Percentiles rank a stretch among this genome's conserved stretches.
Conservation (phyloP, 225 moss, liverwort and hornwort species). For the Marchantia polymorpha region DNA sequence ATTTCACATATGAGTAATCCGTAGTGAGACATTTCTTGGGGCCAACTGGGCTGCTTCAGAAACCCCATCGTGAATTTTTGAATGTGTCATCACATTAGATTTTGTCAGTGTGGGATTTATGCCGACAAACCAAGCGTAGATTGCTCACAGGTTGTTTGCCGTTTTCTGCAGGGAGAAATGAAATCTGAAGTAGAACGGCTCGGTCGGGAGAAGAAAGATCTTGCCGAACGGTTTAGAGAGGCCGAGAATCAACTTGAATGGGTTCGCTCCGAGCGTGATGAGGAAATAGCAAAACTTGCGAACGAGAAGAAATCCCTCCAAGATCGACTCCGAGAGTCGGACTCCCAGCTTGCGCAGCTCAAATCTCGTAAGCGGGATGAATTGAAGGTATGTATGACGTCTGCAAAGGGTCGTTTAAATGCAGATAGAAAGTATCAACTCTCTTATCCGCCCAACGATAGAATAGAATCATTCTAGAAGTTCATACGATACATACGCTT, state of each 20-base stretch:
- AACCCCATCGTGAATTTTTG: background rate
- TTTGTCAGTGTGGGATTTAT: too few species aligned
- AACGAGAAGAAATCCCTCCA: constrained; percentile 80
- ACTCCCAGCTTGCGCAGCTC: constrained; percentile 88
- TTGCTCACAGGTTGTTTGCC: background rate
- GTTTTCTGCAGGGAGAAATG: constrained; percentile 63
- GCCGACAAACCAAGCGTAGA: too few species aligned
- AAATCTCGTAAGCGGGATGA: constrained; percentile 99
- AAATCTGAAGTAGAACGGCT: constrained; percentile 80
- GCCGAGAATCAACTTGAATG: constrained; percentile 98
- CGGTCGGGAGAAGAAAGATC: constrained; percentile 93
- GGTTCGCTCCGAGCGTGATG: constrained; percentile 95
- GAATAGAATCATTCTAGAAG: too few species aligned
- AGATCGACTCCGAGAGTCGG: constrained; percentile 91
- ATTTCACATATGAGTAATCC: too few species aligned
- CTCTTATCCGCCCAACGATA: background rate
- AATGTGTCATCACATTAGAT: background rate
- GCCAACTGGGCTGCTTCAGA: too few species aligned
- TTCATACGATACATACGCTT: too few species aligned
- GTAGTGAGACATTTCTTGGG: too few species aligned
- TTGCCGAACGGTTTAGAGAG: constrained; percentile 85
- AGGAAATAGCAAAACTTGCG: constrained; percentile 84
- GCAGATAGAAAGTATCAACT: background rate
- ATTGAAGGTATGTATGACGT: constrained; percentile 59
- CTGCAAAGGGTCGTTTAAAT: background rate